Percentiles rank a stretch among this genome's conserved stretches.
phyloP scores from a whole-genome alignment of 2,329 filamentous ascomycete species.

The Fusarium hainanense region DNA sequence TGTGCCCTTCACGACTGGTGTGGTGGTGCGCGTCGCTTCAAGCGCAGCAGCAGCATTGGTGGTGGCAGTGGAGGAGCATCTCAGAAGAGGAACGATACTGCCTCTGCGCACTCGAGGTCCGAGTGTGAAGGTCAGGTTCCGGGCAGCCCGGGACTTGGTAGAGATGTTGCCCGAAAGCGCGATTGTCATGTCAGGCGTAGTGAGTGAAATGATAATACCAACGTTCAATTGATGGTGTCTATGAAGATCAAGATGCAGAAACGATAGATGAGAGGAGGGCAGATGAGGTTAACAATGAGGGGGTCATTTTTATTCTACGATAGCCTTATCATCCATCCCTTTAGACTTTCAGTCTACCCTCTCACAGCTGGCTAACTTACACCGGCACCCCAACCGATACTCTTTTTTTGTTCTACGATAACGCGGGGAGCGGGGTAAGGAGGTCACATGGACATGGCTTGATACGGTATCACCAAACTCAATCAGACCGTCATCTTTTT shows the following conservation, averaged over 20 bases:
- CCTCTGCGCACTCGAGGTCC: conserved; percentile 3
- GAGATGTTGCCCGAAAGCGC: conserved; percentile 20
- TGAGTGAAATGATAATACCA: background rate
- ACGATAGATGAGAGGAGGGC: background rate
- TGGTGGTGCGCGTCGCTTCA: conserved; percentile 25
- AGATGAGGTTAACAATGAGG: background rate
- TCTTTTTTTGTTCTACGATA: background rate
- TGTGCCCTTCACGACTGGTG: background rate
- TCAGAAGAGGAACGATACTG: conserved; percentile 6
- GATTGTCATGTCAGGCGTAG: conserved; percentile 27
- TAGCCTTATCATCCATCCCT: conserved; percentile 15
- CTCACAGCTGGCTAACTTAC: background rate
- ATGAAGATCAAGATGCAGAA: background rate
- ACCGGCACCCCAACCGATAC: conserved; percentile 29
- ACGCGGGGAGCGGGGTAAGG: conserved; percentile 35
- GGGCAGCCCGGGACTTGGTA: conserved; percentile 22
- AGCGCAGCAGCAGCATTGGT: conserved; percentile 17
- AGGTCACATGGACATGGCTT: conserved; percentile 22
- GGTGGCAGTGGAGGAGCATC: conserved; percentile 6
- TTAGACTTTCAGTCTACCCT: conserved; percentile 15
- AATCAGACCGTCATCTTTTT: conserved; percentile 11
- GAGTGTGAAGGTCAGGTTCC: conserved; percentile 20
- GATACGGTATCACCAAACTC: conserved; percentile 4
- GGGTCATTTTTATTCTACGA: conserved; percentile 10
- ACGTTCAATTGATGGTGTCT: background rate